Evolutionary conservation across 768 basidiomycete species (phyloP).

Genomic region (Cytidiella melzeri): DNA sequence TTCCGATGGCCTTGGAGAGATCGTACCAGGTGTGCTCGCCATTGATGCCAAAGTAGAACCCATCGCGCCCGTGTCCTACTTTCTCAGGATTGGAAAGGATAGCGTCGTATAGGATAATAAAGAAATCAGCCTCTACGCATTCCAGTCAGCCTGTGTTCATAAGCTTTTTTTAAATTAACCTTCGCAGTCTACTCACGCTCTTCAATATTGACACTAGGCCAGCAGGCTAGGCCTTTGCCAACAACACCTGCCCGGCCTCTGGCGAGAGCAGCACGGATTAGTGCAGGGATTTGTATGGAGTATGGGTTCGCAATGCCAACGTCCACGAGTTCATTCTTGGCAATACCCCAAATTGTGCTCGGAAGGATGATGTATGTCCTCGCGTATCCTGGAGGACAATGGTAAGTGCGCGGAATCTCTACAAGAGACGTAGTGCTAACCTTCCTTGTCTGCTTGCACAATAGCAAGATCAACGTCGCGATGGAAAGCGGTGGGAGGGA

Average conservation of each 20-base stretch:
- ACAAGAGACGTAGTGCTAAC: conserved; percentile 19
- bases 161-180: not conserved
- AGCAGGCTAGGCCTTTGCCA: conserved; percentile 52
- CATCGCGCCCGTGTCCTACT: conserved; percentile 28
- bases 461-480: conserved; percentile 42
- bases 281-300: conserved; percentile 45
- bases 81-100: conserved; percentile 21
- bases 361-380: conserved; percentile 49
- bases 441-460: conserved; percentile 42
- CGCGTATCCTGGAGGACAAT: conserved; percentile 33
- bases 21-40: conserved; percentile 29
- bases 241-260: conserved; percentile 49
- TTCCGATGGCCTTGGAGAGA: conserved; percentile 32
- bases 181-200: conserved; percentile 34
- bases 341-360: conserved; percentile 55
- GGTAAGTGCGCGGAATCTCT: not conserved
- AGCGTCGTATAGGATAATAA: conserved; percentile 35
- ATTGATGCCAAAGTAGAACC: conserved; percentile 30
- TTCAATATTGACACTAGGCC: conserved; percentile 52
- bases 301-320: conserved; percentile 46
- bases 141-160: not conserved
- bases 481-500: conserved; percentile 38
- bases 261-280: conserved; percentile 39
- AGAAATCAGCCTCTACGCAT: conserved; percentile 37
- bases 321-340: conserved; percentile 40